Base-by-base conservation (phyloP, 164 flowering plant genomes). In the Magnolia kwangsiensis region DNA sequence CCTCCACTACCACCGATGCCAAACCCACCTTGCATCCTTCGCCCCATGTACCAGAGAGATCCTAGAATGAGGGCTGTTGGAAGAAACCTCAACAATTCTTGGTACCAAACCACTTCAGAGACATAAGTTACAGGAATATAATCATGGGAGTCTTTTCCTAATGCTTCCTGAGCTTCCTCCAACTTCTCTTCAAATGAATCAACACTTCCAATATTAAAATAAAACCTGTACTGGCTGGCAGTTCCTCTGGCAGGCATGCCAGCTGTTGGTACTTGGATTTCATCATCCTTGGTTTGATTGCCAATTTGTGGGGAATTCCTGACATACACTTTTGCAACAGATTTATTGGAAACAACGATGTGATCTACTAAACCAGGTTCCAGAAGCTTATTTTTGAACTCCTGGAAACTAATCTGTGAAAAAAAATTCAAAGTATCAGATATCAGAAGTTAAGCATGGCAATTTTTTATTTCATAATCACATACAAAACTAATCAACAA, bases 121-220 rank as follows among this genome's bases (percentile, higher is more conserved):
- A 78, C 85, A 78, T 94, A 96, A 37, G 91, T 91, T 11, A 96
- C 96, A 72, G 99, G 99, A 81, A 96, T 87, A 85, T 78, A 87
- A 81, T 92, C 87, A 84, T 94, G 99, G 67, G 95, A 82, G 69
- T 96, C 96, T 24, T 89, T 84, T 7, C 95, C 94, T 63, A 96
- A 78, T 69, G 91, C 88, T 81, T 89, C 91, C 73, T 96, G 99
- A 70, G 99, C 97, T 85, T 92, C 98, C 84, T 96, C 97, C 84
- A 96, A 75, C 79, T 94, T 96, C 86, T 92, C 96, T 84, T 96
- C 99, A 83, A 96, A 96, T 13, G 93, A 86, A 61, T 96, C 99
- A 51, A 92, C 90, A 84, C 95, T 96, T 61, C 98, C 98, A 82
- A 96, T 96, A 72, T 85, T 92, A 79, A 96, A 88, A 83, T 86